Evolutionary conservation across 1,139 yeast species (phyloP).

Genomic region (Blastobotrys serpentis): DNA sequence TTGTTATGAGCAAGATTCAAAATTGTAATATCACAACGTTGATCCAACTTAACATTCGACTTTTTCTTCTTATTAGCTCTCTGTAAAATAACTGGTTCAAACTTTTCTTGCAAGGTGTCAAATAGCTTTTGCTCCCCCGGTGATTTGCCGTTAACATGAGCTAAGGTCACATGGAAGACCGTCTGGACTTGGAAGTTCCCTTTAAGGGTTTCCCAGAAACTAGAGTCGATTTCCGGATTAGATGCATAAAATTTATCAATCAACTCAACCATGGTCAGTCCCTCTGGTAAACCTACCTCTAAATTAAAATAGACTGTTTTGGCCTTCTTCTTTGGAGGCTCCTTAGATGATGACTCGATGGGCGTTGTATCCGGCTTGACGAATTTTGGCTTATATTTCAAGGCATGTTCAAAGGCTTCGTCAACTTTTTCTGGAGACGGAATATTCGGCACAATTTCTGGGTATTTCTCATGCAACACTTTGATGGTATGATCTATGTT

Average conservation of each 20-base stretch:
- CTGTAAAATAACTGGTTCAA: slow-evolving; percentile 12
- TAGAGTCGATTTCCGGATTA: slow-evolving; percentile 23
- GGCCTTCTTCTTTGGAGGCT: slow-evolving; percentile 9
- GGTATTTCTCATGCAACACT: slow-evolving; percentile 44
- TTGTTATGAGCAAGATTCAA: slow-evolving; percentile 21
- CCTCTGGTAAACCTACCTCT: slow-evolving; percentile 2
- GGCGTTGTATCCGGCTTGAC: slow-evolving; percentile 18
- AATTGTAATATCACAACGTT: slow-evolving; percentile 15
- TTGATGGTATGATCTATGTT: slow-evolving; percentile 52
- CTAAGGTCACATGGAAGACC: slow-evolving; percentile 75
- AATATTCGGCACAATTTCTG: slow-evolving; percentile 45
- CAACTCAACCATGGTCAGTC: slow-evolving; percentile 19
- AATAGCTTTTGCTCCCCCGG: slow-evolving; percentile 35
- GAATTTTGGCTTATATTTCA: slow-evolving; percentile 32
- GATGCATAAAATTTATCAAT: slow-evolving; percentile 24
- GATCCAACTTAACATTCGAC: slow-evolving; percentile 12
- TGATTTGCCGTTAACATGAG: slow-evolving; percentile 46
- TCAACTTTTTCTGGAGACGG: slow-evolving; percentile 41
- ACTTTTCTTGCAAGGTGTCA: slow-evolving; percentile 32
- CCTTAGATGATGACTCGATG: neutral
- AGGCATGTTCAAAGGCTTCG: slow-evolving; percentile 30
- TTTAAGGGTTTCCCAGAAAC: slow-evolving; percentile 38
- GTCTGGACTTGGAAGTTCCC: slow-evolving; percentile 47
- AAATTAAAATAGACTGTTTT: slow-evolving; percentile 25
- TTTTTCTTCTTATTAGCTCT: slow-evolving; percentile 8